These are phyloP conservation scores for Epichloe uncinata DNA, from an alignment of 2,329 filamentous ascomycete genomes.

Conservation along the genomic window DNA sequence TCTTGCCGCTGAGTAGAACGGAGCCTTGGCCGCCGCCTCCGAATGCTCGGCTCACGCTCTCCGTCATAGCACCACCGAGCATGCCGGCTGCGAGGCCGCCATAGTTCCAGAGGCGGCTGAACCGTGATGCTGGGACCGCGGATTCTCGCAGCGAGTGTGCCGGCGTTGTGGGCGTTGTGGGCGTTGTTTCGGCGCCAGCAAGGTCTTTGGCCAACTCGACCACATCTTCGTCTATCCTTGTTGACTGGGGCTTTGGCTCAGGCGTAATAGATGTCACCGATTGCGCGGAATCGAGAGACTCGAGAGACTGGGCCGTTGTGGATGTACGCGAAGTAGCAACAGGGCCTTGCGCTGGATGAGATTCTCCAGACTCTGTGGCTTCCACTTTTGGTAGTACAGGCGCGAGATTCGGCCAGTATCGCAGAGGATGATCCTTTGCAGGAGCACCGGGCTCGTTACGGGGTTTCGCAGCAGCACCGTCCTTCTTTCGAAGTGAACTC, in stretches of 20 bases:
- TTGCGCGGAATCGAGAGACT: background rate
- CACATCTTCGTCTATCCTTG: conserved; percentile 5
- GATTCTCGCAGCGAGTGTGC: conserved; percentile 72
- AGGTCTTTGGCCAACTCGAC: conserved; percentile 16
- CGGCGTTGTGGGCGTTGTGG: conserved; percentile 11
- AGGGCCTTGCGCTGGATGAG: background rate
- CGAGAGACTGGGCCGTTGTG: conserved; percentile 2
- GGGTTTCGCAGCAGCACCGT: conserved; percentile 4
- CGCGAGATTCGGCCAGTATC: conserved; percentile 19
- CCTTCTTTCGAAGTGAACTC: conserved; percentile 19
- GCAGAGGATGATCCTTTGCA: conserved; percentile 24
- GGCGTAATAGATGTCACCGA: background rate
- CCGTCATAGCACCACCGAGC: conserved; percentile 81
- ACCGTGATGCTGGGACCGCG: conserved; percentile 72
- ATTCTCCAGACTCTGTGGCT: background rate
- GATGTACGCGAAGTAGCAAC: background rate
- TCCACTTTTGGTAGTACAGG: conserved; percentile 9
- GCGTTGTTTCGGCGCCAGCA: conserved; percentile 5
- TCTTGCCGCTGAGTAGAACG: conserved; percentile 72
- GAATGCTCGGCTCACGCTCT: conserved; percentile 68
- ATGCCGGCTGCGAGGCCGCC: conserved; percentile 86
- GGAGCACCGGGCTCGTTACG: conserved; percentile 8
- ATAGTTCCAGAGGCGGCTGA: conserved; percentile 91
- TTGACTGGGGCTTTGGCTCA: background rate
- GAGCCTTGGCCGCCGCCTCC: conserved; percentile 58